These are phyloP conservation scores for Millerozyma miso DNA, from an alignment of 805 yeast genomes.

Conservation along the genomic window DNA sequence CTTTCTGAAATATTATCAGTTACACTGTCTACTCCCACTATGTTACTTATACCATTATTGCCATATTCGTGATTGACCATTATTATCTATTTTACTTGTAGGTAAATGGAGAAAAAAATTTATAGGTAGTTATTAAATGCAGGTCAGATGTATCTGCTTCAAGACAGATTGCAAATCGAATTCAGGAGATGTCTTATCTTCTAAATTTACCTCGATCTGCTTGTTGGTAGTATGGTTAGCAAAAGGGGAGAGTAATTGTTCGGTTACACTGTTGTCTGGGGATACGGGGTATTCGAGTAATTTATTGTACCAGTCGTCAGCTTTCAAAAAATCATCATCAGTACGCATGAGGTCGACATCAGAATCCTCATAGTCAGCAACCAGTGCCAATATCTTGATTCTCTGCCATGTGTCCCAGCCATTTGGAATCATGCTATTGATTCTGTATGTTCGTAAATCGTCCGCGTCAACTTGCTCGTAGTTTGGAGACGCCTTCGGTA, in stretches of 20 bases:
- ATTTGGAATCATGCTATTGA: conserved; percentile 36
- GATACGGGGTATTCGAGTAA: neutral
- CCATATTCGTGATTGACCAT: neutral
- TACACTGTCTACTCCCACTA: no score
- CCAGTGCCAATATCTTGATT: conserved; percentile 31
- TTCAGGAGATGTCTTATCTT: neutral
- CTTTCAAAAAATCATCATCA: neutral
- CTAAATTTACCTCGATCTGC: neutral
- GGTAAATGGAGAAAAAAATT: neutral
- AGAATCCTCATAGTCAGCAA: neutral
- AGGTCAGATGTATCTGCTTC: neutral
- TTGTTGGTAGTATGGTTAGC: no score
- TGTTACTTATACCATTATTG: no score
- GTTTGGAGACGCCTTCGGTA: conserved; percentile 13
- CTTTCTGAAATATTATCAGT: no score
- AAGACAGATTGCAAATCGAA: neutral
- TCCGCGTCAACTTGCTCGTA: conserved; percentile 6
- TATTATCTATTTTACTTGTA: neutral
- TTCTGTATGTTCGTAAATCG: neutral
- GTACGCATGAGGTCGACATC: neutral
- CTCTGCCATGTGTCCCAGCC: conserved; percentile 53
- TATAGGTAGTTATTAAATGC: neutral
- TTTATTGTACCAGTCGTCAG: neutral
- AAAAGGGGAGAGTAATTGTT: no score
- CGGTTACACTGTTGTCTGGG: no score